Evolutionary conservation across 495 filamentous ascomycete species (phyloP).

Genomic region (Xylaria scruposa): DNA sequence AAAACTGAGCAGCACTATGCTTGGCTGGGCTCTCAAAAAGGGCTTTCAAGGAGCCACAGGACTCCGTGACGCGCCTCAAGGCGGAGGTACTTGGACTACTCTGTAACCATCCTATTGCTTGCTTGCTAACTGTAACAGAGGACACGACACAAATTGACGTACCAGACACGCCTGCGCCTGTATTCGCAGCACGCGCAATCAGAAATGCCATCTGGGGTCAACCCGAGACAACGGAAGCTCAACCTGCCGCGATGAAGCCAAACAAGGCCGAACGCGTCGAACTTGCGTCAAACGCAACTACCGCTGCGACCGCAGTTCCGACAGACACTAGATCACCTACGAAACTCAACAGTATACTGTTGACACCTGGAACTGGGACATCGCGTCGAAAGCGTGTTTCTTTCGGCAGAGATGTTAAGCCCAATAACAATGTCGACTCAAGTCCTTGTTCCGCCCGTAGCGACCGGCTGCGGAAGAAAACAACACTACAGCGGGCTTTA

Average conservation of each 20-base stretch:
- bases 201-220: constrained; percentile 92
- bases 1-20: constrained; percentile 49
- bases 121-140: constrained; percentile 35
- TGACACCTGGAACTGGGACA: constrained; percentile 85
- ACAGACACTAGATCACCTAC: constrained; percentile 44
- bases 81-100: constrained; percentile 34
- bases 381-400: constrained; percentile 88
- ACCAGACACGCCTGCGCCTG: constrained; percentile 90
- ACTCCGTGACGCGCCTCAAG: constrained; percentile 39
- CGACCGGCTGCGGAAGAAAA: constrained; percentile 44
- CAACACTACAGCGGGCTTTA: constrained; percentile 62
- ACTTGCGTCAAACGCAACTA: constrained; percentile 16
- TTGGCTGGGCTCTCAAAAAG: constrained; percentile 62
- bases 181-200: constrained; percentile 92
- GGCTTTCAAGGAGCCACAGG: constrained; percentile 42
- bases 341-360: constrained; percentile 69
- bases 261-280: constrained; percentile 23
- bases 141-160: constrained; percentile 64
- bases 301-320: neutral
- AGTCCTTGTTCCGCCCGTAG: constrained; percentile 53
- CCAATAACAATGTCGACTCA: constrained; percentile 59
- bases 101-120: neutral
- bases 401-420: constrained; percentile 69
- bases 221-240: constrained; percentile 52
- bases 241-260: constrained; percentile 16